Conservation (phyloP, 108 stramenopile genomes). For the Cyclotella sp. region DNA sequence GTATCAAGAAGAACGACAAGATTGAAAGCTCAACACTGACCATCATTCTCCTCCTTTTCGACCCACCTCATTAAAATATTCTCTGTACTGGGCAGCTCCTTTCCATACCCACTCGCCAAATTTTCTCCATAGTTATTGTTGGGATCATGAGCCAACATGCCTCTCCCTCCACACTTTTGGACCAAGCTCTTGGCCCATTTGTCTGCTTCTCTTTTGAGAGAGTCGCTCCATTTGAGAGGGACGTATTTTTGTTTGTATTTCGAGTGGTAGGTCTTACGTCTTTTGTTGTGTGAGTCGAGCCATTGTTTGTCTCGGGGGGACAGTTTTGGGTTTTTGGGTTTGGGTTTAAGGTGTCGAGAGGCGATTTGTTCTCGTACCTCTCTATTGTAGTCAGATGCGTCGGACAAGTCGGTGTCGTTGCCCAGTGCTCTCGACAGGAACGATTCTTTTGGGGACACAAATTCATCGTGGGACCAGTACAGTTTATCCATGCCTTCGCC, state of each 20-base stretch:
- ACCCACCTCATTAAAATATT: slow-evolving; percentile 14
- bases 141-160: slow-evolving; percentile 7
- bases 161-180: not conserved
- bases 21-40: not conserved
- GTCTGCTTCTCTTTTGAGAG: slow-evolving; percentile 10
- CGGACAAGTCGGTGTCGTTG: not conserved
- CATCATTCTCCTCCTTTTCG: not conserved
- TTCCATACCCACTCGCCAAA: slow-evolving; percentile 17
- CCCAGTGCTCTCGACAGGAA: no score
- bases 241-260: slow-evolving; percentile 28
- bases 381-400: not conserved
- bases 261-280: slow-evolving; percentile 31
- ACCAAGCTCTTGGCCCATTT: slow-evolving; percentile 6
- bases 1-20: not conserved
- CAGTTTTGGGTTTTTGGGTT: not conserved
- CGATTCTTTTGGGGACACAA: not conserved
- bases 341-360: slow-evolving; percentile 1
- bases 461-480: not conserved
- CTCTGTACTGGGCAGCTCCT: not conserved
- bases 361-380: not conserved
- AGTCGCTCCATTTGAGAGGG: slow-evolving; percentile 30
- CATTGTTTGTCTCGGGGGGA: slow-evolving; percentile 20
- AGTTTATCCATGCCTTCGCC: not conserved
- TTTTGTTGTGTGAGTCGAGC: slow-evolving; percentile 31
- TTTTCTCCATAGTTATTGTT: slow-evolving; percentile 34